phyloP scores from a whole-genome alignment of 495 filamentous ascomycete genomes.

The Recurvomyces mirabilis region DNA sequence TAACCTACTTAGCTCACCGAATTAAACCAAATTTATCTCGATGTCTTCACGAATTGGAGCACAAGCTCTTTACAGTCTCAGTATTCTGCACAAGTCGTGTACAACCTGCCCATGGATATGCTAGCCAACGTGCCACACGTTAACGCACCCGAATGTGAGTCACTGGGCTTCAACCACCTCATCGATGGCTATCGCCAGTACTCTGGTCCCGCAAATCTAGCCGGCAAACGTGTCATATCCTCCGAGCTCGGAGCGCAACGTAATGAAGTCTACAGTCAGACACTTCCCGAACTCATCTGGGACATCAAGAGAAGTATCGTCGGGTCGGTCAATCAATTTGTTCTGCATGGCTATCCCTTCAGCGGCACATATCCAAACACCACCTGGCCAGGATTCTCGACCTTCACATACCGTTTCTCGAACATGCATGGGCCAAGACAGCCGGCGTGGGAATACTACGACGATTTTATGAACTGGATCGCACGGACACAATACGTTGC shows the following conservation, averaged over 20 bases:
- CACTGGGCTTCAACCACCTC: conserved; percentile 31
- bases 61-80: conserved; percentile 13
- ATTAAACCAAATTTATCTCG: conserved; percentile 31
- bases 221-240: conserved; percentile 19
- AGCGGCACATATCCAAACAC: conserved; percentile 33
- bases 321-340: conserved; percentile 37
- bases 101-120: conserved; percentile 41
- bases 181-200: conserved; percentile 40
- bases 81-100: conserved; percentile 38
- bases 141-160: conserved; percentile 40
- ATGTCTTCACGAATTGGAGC: conserved; percentile 29
- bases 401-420: conserved; percentile 36
- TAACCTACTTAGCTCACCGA: conserved; percentile 25
- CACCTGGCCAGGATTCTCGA: conserved; percentile 40
- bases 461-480: conserved; percentile 33
- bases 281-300: conserved; percentile 17
- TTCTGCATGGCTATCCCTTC: conserved; percentile 39
- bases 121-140: conserved; percentile 30
- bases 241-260: conserved; percentile 19
- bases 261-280: conserved; percentile 11
- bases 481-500: conserved; percentile 31
- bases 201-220: conserved; percentile 32
- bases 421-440: conserved; percentile 36
- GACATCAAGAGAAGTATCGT: conserved; percentile 26
- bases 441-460: conserved; percentile 36